Conservation (phyloP, 2,329 filamentous ascomycete species). For the Colletotrichum musicola region DNA sequence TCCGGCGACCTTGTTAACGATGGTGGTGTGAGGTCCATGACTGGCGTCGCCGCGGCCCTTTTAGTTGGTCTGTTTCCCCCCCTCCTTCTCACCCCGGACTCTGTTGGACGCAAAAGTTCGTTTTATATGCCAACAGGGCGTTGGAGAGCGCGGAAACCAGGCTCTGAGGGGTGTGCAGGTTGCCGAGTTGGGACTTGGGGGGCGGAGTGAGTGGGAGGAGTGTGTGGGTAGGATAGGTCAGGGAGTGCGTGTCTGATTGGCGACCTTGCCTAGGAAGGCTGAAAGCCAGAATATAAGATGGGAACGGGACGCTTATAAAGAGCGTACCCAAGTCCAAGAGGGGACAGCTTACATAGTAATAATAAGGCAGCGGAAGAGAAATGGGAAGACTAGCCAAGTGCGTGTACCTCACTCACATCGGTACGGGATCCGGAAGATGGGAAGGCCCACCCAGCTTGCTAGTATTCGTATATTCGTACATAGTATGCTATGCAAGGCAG, state of each 20-base stretch:
- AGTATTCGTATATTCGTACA: background rate
- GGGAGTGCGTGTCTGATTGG: constrained; percentile 29
- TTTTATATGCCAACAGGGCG: constrained; percentile 35
- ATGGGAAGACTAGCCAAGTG: background rate
- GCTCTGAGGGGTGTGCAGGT: constrained; percentile 17
- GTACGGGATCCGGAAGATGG: constrained; percentile 12
- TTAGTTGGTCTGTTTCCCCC: constrained; percentile 22
- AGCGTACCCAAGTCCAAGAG: background rate
- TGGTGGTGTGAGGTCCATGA: constrained; percentile 65
- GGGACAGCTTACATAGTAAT: background rate
- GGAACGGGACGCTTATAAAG: constrained; percentile 25
- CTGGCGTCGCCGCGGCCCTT: constrained; percentile 39
- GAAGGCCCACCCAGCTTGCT: constrained; percentile 14
- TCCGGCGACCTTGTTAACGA: constrained; percentile 59
- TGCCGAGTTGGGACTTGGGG: constrained; percentile 20
- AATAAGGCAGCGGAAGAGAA: constrained; percentile 17
- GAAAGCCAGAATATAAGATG: constrained; percentile 27
- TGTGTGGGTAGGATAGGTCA: constrained; percentile 32
- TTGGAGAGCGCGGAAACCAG: constrained; percentile 28
- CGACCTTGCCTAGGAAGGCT: constrained; percentile 35
- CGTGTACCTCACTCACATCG: constrained; percentile 10
- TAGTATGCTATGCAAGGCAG: background rate
- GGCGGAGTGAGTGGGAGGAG: constrained; percentile 31
- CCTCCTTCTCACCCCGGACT: constrained; percentile 12
- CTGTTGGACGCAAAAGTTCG: constrained; percentile 31